Evolutionary conservation across 257 asterid species (phyloP), one percentile per base, ranked within the genome.

Genomic region (Solanum sejunctum): DNA sequence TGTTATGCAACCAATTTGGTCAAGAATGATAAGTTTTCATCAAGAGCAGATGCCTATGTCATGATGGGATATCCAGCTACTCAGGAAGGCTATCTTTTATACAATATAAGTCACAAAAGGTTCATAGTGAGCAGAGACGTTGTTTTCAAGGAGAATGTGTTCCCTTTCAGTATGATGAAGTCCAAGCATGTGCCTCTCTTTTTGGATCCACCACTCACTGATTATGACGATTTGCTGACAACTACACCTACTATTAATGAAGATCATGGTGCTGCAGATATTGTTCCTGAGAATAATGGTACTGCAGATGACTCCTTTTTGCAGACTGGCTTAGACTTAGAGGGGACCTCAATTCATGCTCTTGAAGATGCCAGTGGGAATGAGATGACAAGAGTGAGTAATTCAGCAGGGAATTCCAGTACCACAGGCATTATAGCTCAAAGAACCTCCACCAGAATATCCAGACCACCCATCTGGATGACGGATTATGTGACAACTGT

Each of bases 371-470:
- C 36, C 36, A 32, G 36, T 32, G 36, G 41, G 9, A 20, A 20
- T 2, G 10, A 58, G 26, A 5, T 20, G 4, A 9, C 13, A 3
- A 11, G 12, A 23, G 9, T 3, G 6, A 5, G 41, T 36, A 5
- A 36, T 36, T 5, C 41, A 36, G 6, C 41, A 36, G 5, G 6
- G 41, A 36, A 36, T 4, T 36, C 6, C 6, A 36, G 41, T 5
- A 36, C 6, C 6, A 36, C 41, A 36, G 6, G 6, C 6, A 36
- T 3, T 36, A 3, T 5, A 58, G 20, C 6, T 2, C 3, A 3
- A 1, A 58, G 0, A 0, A 20, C 28, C 1, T 20, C 23, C 8
- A 58, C 13, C 7, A 58, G 3, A 0, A 0, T 8, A 2, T 58
- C 7, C 4, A 26, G 10, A 20, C 26, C 28, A 58, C 28, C 13